phyloP scores from a whole-genome alignment of 148 eudicot species.

The Rhododendron simsii region DNA sequence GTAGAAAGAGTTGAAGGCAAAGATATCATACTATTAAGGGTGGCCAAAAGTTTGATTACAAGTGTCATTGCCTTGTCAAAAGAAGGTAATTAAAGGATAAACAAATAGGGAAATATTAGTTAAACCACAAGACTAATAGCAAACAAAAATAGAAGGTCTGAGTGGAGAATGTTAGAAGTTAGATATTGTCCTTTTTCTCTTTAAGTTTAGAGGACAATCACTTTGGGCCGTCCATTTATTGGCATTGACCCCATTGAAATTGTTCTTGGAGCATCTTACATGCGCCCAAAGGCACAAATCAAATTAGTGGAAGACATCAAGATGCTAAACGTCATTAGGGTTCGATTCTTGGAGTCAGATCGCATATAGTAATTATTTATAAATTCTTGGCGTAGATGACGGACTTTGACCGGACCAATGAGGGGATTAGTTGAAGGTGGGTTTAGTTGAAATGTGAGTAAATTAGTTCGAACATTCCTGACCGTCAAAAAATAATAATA shows the following conservation, averaged over 20 bases:
- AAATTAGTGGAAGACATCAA: slow-evolving; percentile 9
- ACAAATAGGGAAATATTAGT: background rate
- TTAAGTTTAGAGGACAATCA: background rate
- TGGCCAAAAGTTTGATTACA: background rate
- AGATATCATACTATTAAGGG: background rate
- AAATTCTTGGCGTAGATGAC: too few relatives aligned
- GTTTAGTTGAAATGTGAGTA: background rate
- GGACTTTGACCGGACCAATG: too few relatives aligned
- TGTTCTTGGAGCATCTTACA: background rate
- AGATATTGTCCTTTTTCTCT: background rate
- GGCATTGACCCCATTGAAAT: slow-evolving; percentile 2
- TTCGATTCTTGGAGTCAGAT: too few relatives aligned
- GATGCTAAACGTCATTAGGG: background rate
- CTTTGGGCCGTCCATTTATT: slow-evolving; percentile 2
- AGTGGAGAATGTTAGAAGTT: background rate
- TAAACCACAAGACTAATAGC: background rate
- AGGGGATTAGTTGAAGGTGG: background rate
- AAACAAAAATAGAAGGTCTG: background rate
- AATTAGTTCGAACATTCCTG: too few relatives aligned
- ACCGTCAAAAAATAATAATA: background rate
- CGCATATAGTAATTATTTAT: too few relatives aligned
- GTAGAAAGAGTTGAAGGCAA: background rate
- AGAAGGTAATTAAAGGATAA: background rate
- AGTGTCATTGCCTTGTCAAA: slow-evolving; percentile 5
- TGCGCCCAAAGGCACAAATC: background rate